phyloP scores from a whole-genome alignment of 2,329 filamentous ascomycete species.

The Apiospora koreana region DNA sequence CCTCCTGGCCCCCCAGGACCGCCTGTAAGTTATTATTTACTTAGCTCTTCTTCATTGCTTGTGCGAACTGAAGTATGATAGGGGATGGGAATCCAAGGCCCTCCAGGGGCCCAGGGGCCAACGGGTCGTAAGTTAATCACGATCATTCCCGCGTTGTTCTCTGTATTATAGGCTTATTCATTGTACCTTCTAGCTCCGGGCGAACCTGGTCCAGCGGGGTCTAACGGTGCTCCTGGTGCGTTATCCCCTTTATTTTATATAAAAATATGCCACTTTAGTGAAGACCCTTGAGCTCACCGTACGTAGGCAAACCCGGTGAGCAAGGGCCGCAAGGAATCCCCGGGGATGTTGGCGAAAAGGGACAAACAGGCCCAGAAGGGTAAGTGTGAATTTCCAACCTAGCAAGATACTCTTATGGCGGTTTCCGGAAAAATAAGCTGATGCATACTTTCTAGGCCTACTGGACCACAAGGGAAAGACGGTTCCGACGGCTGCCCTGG shows the following conservation, averaged over 20 bases:
- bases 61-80: too few relatives aligned
- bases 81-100: not conserved
- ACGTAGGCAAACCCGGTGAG: not conserved
- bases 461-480: not conserved
- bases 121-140: not conserved
- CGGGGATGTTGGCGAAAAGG: not conserved
- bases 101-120: not conserved
- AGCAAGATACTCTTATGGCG: too few relatives aligned
- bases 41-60: too few relatives aligned
- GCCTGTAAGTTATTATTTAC: too few relatives aligned
- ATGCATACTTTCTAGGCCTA: not conserved
- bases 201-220: not conserved
- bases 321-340: not conserved
- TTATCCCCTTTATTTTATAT: not conserved
- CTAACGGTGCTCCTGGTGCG: not conserved
- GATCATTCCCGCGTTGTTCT: not conserved
- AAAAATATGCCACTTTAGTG: too few relatives aligned
- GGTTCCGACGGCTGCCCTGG: not conserved
- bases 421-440: not conserved
- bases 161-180: not conserved
- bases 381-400: not conserved
- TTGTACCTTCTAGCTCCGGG: not conserved
- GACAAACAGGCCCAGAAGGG: not conserved
- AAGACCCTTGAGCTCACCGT: not conserved
- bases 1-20: not conserved